phyloP scores from a whole-genome alignment of 768 basidiomycete species.

The Tylopilus felleus region DNA sequence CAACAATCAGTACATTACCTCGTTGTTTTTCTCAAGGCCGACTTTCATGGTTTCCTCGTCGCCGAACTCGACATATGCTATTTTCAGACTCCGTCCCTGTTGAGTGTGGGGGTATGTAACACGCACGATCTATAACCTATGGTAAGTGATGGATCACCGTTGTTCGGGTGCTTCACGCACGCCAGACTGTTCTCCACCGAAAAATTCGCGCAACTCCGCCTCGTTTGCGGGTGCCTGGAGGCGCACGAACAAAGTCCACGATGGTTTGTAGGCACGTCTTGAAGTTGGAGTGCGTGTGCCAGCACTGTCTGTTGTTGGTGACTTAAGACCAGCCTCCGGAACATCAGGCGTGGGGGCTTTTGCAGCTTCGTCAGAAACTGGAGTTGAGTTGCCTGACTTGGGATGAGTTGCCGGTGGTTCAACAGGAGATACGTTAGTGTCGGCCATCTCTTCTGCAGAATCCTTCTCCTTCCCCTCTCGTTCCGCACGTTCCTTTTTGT shows the following conservation, averaged over 20 bases:
- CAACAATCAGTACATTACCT: slow-evolving; percentile 42
- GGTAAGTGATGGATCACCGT: not conserved
- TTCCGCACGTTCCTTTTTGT: slow-evolving; percentile 51
- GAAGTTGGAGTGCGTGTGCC: slow-evolving; percentile 73
- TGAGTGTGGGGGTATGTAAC: slow-evolving; percentile 54
- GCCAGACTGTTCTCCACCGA: slow-evolving; percentile 63
- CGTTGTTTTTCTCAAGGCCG: slow-evolving; percentile 70
- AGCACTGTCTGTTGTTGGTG: slow-evolving; percentile 53
- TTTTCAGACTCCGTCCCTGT: slow-evolving; percentile 48
- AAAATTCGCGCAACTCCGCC: slow-evolving; percentile 70
- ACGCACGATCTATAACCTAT: slow-evolving; percentile 54
- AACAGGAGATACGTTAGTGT: slow-evolving; percentile 27
- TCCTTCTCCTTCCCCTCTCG: slow-evolving; percentile 39
- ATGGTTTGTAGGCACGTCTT: slow-evolving; percentile 60
- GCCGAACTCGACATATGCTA: slow-evolving; percentile 88
- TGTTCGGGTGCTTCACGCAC: slow-evolving; percentile 40
- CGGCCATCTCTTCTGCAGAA: slow-evolving; percentile 33
- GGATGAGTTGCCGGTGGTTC: slow-evolving; percentile 20
- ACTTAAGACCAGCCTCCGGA: slow-evolving; percentile 42
- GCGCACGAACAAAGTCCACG: slow-evolving; percentile 85
- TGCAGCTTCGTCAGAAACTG: slow-evolving; percentile 26
- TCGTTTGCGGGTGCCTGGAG: slow-evolving; percentile 55
- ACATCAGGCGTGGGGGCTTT: slow-evolving; percentile 27
- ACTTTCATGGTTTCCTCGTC: slow-evolving; percentile 83
- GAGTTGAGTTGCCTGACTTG: slow-evolving; percentile 42